A percentile compares a stretch with the other conserved stretches of the same genome.
Evolutionary conservation across 495 filamentous ascomycete genomes (phyloP).

Genomic region (Neurospora sublineolata): DNA sequence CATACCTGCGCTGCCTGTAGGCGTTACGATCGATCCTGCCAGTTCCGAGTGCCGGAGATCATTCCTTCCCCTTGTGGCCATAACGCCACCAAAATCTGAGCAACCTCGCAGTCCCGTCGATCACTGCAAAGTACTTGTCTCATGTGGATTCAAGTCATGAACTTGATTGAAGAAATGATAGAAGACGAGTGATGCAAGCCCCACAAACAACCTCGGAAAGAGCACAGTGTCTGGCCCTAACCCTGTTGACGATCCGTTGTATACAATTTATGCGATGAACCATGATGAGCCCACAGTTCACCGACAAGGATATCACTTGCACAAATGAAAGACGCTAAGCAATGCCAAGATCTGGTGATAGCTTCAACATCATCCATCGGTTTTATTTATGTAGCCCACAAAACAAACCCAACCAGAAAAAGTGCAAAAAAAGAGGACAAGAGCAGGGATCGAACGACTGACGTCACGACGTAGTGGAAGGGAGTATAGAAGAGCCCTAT

Average conservation of each 20-base stretch:
- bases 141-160: background rate
- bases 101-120: background rate
- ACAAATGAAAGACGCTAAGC: background rate
- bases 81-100: background rate
- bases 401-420: background rate
- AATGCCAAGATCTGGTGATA: background rate
- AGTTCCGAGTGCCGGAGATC: background rate
- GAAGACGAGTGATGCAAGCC: background rate
- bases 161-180: background rate
- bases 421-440: background rate
- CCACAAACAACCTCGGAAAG: background rate
- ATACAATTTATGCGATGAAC: too few relatives aligned
- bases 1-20: background rate
- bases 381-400: background rate
- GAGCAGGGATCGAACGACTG: background rate
- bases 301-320: background rate
- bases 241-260: background rate
- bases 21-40: background rate
- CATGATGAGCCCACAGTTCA: background rate
- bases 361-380: background rate
- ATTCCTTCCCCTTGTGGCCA: background rate
- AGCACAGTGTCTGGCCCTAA: background rate
- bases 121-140: background rate
- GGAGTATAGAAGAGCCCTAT: background rate
- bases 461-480: background rate